phyloP scores from a whole-genome alignment of 2,329 filamentous ascomycete genomes.

The Penicillium sp. region DNA sequence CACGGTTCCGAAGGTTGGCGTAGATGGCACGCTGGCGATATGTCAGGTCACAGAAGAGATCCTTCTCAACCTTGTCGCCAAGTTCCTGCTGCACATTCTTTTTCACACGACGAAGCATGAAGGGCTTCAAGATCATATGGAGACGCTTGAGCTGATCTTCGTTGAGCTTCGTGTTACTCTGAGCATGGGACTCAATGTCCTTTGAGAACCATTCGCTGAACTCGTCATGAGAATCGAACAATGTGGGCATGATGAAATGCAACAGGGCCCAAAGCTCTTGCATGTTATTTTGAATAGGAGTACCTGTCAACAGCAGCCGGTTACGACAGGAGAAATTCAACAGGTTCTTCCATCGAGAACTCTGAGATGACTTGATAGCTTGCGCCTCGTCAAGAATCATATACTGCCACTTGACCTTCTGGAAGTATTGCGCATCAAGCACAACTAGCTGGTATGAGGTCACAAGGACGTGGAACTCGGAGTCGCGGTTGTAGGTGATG shows the following conservation, averaged over 20 bases:
- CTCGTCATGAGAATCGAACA: conserved; percentile 68
- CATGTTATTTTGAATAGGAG: conserved; percentile 99
- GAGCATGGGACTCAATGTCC: conserved; percentile 90
- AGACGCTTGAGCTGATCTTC: conserved; percentile 95
- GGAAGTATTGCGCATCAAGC: conserved; percentile 93
- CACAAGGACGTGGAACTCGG: conserved; percentile 91
- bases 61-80: conserved; percentile 95
- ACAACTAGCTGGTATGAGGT: conserved; percentile 98
- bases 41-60: conserved; percentile 94
- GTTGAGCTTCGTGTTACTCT: conserved; percentile 99
- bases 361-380: conserved; percentile 96
- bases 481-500: conserved; percentile 88
- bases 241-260: conserved; percentile 99
- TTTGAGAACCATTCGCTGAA: conserved; percentile 56
- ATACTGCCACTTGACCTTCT: conserved; percentile 99
- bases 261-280: conserved; percentile 96
- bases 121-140: conserved; percentile 98
- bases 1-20: conserved; percentile 87
- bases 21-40: conserved; percentile 96
- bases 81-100: conserved; percentile 99
- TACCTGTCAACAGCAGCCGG: conserved; percentile 87
- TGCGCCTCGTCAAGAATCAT: conserved; percentile 99
- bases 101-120: conserved; percentile 99
- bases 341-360: conserved; percentile 94
- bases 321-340: conserved; percentile 95